Evolutionary conservation across 768 basidiomycete species (phyloP), one percentile per base, ranked within the genome.

Genomic region (Leccinum rimulosum): DNA sequence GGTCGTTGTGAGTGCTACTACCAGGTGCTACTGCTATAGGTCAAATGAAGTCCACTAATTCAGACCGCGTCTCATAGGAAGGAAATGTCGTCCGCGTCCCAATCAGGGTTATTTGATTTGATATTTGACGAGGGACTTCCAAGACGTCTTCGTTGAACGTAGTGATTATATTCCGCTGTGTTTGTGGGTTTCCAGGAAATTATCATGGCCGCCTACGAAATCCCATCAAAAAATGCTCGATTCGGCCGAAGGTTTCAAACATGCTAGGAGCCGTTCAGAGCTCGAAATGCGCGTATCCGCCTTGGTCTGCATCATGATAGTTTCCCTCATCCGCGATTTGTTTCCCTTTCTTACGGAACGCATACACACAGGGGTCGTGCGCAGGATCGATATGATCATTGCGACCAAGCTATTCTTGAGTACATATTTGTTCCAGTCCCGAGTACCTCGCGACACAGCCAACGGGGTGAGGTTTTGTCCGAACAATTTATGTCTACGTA

Each of bases 331-430:
- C 36, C 15, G 15, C 36, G 15, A 38, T 38, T 8, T 38, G 15
- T 38, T 38, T 17, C 15, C 58, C 52, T 19, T 60, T n/a, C 7
- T 9, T 7, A 4, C 11, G 30, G 55, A 7, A 17, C 38, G 17
- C 38, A 40, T 17, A 40, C 38, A 40, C 8, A 22, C 79, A 8
- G 76, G 69, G 84, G 63, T 77, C 82, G 28, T 79, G 80, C 76
- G 77, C 50, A 75, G 83, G 36, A 67, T 69, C 22, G 82, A 85
- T 58, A 55, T 83, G 61, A 68, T 86, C 66, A 73, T 86, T 61
- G 76, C 81, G 31, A 85, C 83, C 64, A 85, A 85, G 63, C 30
- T 85, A 62, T 85, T 79, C 74, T 85, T 84, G 61, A 84, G 84
- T 35, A 78, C 79, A 84, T 35, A 78, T 79, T 35, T 70, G 78